phyloP scores from a whole-genome alignment of 768 basidiomycete species.

The Sutorius australiensis region DNA sequence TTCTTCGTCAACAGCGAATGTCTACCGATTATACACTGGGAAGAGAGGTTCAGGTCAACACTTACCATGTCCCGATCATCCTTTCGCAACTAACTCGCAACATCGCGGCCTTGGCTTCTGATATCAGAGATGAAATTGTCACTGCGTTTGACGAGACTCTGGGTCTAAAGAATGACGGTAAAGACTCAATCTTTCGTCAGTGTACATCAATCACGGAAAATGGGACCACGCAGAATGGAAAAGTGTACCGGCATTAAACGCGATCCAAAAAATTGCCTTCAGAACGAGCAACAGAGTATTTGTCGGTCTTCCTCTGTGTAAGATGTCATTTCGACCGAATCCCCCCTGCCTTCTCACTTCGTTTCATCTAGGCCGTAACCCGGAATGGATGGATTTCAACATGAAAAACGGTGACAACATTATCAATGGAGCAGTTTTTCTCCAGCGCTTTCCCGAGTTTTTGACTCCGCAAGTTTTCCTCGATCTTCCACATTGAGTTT shows the following conservation, averaged over 20 bases:
- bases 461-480: neutral
- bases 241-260: slow-evolving; percentile 23
- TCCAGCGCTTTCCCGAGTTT: neutral
- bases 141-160: slow-evolving; percentile 37
- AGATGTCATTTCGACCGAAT: neutral
- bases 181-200: neutral
- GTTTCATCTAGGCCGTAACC: slow-evolving; percentile 35
- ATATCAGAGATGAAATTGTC: slow-evolving; percentile 43
- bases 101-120: slow-evolving; percentile 35
- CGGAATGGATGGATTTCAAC: slow-evolving; percentile 34
- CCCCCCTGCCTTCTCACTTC: neutral
- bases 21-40: slow-evolving; percentile 38
- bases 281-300: slow-evolving; percentile 45
- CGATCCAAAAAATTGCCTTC: slow-evolving; percentile 34
- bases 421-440: neutral
- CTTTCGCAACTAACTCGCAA: slow-evolving; percentile 34
- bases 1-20: slow-evolving; percentile 32
- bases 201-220: neutral
- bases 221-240: slow-evolving; percentile 36
- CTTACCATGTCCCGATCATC: slow-evolving; percentile 28
- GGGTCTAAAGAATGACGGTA: slow-evolving; percentile 18
- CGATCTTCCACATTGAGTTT: neutral
- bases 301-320: slow-evolving; percentile 48
- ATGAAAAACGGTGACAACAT: slow-evolving; percentile 6
- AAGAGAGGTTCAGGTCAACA: slow-evolving; percentile 12